Base-by-base conservation (phyloP, 192 early-diverging fungal genomes). In the Coemansia sp. region DNA sequence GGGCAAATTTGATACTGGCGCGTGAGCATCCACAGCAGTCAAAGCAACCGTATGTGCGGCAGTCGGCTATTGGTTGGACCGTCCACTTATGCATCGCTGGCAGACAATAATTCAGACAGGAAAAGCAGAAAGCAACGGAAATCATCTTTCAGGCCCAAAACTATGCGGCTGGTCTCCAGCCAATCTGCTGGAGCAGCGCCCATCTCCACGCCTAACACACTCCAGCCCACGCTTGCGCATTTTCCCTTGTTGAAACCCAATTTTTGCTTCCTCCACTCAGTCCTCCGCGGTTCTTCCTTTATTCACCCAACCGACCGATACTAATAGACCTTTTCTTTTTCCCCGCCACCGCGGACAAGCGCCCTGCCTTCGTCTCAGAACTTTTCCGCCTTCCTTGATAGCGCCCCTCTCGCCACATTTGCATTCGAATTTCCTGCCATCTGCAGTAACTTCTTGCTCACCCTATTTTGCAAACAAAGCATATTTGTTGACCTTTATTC, bases 401-500 rank as follows among this genome's bases (percentile, higher is more conserved):
- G 48, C n/a, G 15, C 19, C 48, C 19, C 48, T 21, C 19, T 32
- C 32, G 4, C 29, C 15, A 10, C 23, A 32, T 14, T 55, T 29
- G 25, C 52, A 32, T 55, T 55, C 14, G 53, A 55, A 55, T 55
- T 55, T 55, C 25, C 53, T 29, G 48, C 48, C 48, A 49, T 49
- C 48, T 49, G 48, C 48, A 49, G 48, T 29, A 32, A 55, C 29
- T 14, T 5, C 53, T 29, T 55, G 53, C 53, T 32, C 9, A n/a
- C 41, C 41, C 41, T 45, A 0, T 45, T 45, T 45, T 45, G 6
- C 48, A 49, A 49, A 49, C 48, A 49, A 49, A 8, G 17, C 17
- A n/a, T 15, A 8, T n/a, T 49, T 49, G 15, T 49, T n/a, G 17
- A 19, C 43, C 19, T 21, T 19, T n/a, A 49, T 49, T 49, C 5